Evolutionary conservation across 2,329 filamentous ascomycete genomes (phyloP).

Genomic region (Colletotrichum ledebouriae): DNA sequence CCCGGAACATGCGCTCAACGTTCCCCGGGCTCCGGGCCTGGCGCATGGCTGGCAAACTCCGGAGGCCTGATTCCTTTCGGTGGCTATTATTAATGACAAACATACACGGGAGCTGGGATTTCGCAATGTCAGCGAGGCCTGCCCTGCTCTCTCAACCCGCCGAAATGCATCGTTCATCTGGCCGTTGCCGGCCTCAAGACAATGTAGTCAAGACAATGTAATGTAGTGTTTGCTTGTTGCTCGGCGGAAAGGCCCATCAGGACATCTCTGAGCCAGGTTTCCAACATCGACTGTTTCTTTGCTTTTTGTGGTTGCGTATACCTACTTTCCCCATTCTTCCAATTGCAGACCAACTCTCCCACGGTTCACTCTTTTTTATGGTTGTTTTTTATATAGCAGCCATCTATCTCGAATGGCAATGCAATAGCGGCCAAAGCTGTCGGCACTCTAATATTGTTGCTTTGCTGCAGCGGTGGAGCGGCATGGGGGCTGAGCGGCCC

Average conservation of each 20-base stretch:
- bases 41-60: not conserved
- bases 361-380: not conserved
- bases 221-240: constrained; percentile 12
- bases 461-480: not conserved
- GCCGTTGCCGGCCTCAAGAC: not conserved
- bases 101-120: not conserved
- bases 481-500: constrained; percentile 34
- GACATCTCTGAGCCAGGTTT: constrained; percentile 19
- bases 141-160: not conserved
- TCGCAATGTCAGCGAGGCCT: not conserved
- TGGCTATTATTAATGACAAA: constrained; percentile 1
- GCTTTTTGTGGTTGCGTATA: not conserved
- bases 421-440: not conserved
- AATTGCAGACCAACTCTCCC: not conserved
- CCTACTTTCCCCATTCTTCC: not conserved
- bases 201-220: too few relatives aligned
- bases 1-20: constrained; percentile 28
- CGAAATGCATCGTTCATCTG: not conserved
- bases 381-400: too few relatives aligned
- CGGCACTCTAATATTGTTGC: not conserved
- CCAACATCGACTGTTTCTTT: not conserved
- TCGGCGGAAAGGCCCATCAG: constrained; percentile 21
- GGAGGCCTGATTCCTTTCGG: not conserved
- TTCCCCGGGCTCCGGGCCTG: constrained; percentile 30
- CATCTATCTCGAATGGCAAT: too few relatives aligned